Conservation (phyloP, 2,329 filamentous ascomycete genomes). For the Chrysoporthe deuterocubensis region DNA sequence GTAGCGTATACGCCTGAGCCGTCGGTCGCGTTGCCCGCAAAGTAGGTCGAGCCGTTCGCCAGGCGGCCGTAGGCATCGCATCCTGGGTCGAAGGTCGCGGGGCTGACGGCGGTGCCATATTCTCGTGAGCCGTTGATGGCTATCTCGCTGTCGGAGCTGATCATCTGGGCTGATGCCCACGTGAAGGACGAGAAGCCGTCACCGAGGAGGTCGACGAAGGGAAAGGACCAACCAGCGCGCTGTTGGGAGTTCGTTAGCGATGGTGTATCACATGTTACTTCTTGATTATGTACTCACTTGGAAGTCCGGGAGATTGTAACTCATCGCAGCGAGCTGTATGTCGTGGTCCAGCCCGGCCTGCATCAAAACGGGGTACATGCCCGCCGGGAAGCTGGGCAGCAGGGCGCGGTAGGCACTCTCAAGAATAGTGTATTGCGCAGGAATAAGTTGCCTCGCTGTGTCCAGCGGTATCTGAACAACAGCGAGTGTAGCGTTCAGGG, state of each 20-base stretch:
- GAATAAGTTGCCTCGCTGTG: slow-evolving; percentile 52
- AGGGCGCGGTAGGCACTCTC: slow-evolving; percentile 51
- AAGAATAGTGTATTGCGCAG: slow-evolving; percentile 52
- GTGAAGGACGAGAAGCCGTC: slow-evolving; percentile 57
- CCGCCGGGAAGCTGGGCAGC: slow-evolving; percentile 52
- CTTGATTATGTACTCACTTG: slow-evolving; percentile 42
- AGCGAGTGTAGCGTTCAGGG: slow-evolving; percentile 56
- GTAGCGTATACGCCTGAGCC: slow-evolving; percentile 36
- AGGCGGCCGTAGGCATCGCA: slow-evolving; percentile 53
- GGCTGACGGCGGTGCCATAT: slow-evolving; percentile 51
- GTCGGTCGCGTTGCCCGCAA: slow-evolving; percentile 31
- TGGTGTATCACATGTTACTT: slow-evolving; percentile 14
- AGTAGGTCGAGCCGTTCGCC: slow-evolving; percentile 35
- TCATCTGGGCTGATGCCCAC: slow-evolving; percentile 52
- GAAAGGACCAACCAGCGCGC: slow-evolving; percentile 57
- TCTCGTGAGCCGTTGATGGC: slow-evolving; percentile 49
- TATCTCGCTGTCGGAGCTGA: slow-evolving; percentile 46
- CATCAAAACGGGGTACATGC: slow-evolving; percentile 57
- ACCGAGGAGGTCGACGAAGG: slow-evolving; percentile 57
- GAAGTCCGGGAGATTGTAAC: slow-evolving; percentile 51
- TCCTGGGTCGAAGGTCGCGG: slow-evolving; percentile 48
- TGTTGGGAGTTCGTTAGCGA: slow-evolving; percentile 34
- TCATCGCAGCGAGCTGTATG: slow-evolving; percentile 46
- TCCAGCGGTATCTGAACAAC: slow-evolving; percentile 55
- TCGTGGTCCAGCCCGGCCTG: slow-evolving; percentile 57